These are phyloP conservation scores for Pseudonectria buxi DNA, from an alignment of 2,329 filamentous ascomycete species.

Conservation along the genomic window DNA sequence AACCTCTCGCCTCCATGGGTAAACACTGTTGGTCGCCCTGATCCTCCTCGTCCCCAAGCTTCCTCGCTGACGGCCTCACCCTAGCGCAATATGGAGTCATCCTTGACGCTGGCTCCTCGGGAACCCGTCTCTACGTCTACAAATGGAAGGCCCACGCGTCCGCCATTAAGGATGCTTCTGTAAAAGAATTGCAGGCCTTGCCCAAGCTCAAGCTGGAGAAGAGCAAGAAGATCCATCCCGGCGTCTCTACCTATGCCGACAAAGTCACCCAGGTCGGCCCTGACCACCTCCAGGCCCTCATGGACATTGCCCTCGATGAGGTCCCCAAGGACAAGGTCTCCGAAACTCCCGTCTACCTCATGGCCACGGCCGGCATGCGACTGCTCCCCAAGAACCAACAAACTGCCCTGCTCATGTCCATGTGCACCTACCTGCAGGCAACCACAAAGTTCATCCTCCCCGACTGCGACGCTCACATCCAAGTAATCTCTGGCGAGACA, in stretches of 20 bases:
- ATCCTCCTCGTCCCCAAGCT: not conserved
- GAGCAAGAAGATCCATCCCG: conserved; percentile 89
- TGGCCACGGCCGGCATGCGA: conserved; percentile 93
- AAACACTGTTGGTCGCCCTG: conserved; percentile 28
- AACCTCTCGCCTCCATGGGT: conserved; percentile 23
- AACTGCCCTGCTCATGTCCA: conserved; percentile 62
- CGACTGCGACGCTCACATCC: conserved; percentile 84
- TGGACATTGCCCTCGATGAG: conserved; percentile 73
- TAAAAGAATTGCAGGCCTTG: conserved; percentile 50
- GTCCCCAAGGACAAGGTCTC: conserved; percentile 70
- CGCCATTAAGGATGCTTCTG: conserved; percentile 47
- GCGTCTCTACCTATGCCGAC: conserved; percentile 83
- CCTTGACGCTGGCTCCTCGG: conserved; percentile 94
- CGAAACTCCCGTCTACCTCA: conserved; percentile 87
- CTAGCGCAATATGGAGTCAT: conserved; percentile 80
- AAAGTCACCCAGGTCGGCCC: conserved; percentile 69
- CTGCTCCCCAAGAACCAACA: conserved; percentile 71
- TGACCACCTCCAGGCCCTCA: conserved; percentile 71
- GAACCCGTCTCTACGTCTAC: conserved; percentile 91
- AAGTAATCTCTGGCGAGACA: conserved; percentile 91
- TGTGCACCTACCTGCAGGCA: conserved; percentile 74
- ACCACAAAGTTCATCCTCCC: conserved; percentile 78
- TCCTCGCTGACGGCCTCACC: conserved; percentile 10
- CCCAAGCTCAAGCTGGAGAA: conserved; percentile 79
- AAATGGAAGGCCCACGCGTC: conserved; percentile 75